These are phyloP conservation scores for Fraxinus sp. DNA, from an alignment of 305 asterid genomes.

Conservation along the genomic window DNA sequence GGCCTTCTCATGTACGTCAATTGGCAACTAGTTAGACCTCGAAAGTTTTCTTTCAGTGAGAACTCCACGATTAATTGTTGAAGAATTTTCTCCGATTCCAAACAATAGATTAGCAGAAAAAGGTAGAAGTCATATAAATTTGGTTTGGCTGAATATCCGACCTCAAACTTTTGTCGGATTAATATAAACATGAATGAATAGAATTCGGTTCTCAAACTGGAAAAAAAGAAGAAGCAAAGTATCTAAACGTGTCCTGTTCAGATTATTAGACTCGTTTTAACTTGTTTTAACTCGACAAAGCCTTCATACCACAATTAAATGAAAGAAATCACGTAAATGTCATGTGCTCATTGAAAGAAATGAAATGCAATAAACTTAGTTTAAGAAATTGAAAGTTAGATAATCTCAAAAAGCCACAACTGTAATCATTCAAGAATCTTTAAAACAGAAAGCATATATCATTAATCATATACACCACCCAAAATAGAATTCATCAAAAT, in stretches of 20 bases:
- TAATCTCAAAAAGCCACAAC: too few species aligned
- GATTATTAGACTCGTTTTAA: too few species aligned
- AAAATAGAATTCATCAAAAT: too few species aligned
- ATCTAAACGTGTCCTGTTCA: not conserved
- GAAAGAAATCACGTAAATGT: not conserved
- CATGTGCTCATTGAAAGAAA: not conserved
- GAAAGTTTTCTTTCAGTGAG: not conserved
- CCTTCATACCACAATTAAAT: not conserved
- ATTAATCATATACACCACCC: too few species aligned
- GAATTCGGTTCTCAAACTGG: not conserved
- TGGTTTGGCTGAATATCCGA: not conserved
- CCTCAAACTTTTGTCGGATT: not conserved
- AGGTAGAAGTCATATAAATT: not conserved
- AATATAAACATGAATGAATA: not conserved
- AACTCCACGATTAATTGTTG: not conserved
- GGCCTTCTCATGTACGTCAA: too few species aligned
- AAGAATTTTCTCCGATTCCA: not conserved
- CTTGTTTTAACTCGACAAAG: not conserved
- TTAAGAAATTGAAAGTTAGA: too few species aligned
- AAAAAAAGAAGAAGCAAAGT: not conserved
- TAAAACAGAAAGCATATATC: too few species aligned
- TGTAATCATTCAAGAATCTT: too few species aligned
- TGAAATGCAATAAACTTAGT: not conserved
- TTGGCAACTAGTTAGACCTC: not conserved
- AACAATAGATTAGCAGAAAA: too few species aligned